Evolutionary conservation across 805 yeast species (phyloP).

Genomic region (Saccharomycopsis olivae): DNA sequence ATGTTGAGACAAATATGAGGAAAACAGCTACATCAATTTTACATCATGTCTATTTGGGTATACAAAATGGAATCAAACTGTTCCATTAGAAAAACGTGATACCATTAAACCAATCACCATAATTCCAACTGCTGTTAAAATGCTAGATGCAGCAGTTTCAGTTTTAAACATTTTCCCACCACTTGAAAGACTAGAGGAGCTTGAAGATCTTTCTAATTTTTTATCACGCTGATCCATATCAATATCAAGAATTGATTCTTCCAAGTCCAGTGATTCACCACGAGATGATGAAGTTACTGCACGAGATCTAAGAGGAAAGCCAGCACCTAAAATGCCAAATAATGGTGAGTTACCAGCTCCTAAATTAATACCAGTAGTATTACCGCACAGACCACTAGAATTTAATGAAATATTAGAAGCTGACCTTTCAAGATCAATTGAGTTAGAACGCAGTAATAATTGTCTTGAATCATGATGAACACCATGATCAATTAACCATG

Average conservation of each 20-base stretch:
- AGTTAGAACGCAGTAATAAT: too few relatives aligned
- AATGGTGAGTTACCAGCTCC: constrained; percentile 6
- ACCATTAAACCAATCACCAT: constrained; percentile 12
- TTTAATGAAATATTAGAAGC: constrained; percentile 4
- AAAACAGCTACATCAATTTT: too few relatives aligned
- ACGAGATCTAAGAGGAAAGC: constrained; percentile 3
- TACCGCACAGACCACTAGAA: too few relatives aligned
- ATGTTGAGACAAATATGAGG: too few relatives aligned
- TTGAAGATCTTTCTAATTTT: background rate
- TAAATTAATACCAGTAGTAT: background rate
- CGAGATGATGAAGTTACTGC: background rate
- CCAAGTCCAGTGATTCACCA: constrained; percentile 1
- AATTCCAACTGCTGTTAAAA: constrained; percentile 14
- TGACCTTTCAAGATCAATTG: constrained; percentile 2
- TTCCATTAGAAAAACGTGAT: too few relatives aligned
- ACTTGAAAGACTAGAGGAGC: background rate
- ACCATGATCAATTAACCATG: too few relatives aligned
- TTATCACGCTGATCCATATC: constrained; percentile 2
- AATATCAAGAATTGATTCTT: constrained; percentile 4
- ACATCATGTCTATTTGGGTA: too few relatives aligned
- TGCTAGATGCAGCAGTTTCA: constrained; percentile 5
- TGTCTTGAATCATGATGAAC: too few relatives aligned
- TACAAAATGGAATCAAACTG: too few relatives aligned
- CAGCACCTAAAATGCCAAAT: constrained; percentile 6
- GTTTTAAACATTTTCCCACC: background rate